Conservation (phyloP, 2,329 filamentous ascomycete species). For the Trichoderma koningii region DNA sequence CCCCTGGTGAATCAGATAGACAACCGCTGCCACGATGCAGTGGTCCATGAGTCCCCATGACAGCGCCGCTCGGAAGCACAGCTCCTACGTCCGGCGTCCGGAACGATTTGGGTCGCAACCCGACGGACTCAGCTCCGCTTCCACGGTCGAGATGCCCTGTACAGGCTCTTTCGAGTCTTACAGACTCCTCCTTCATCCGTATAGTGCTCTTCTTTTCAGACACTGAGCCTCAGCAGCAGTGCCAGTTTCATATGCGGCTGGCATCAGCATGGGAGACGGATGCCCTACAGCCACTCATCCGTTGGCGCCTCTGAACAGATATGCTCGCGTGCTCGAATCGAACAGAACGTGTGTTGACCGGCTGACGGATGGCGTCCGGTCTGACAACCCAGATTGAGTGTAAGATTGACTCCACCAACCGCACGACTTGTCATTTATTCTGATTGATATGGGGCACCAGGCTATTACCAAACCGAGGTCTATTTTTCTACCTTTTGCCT, state of each 20-base stretch:
- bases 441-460: background rate
- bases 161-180: slow-evolving; percentile 5
- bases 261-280: background rate
- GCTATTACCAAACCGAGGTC: background rate
- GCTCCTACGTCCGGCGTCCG: slow-evolving; percentile 2
- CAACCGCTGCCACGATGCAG: background rate
- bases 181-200: background rate
- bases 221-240: slow-evolving; percentile 2
- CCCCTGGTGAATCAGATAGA: slow-evolving; percentile 21
- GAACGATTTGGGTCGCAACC: slow-evolving; percentile 4
- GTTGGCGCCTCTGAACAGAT: slow-evolving; percentile 6
- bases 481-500: background rate
- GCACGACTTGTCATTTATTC: background rate
- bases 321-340: background rate
- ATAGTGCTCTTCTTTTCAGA: background rate
- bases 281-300: background rate
- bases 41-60: background rate
- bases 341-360: background rate
- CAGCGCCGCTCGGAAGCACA: background rate
- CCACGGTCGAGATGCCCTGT: background rate
- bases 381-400: background rate
- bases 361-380: background rate
- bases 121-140: background rate
- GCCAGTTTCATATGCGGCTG: background rate
- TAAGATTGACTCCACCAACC: background rate